Conservation (phyloP, 2,329 filamentous ascomycete genomes). For the Fusarium multiceps region DNA sequence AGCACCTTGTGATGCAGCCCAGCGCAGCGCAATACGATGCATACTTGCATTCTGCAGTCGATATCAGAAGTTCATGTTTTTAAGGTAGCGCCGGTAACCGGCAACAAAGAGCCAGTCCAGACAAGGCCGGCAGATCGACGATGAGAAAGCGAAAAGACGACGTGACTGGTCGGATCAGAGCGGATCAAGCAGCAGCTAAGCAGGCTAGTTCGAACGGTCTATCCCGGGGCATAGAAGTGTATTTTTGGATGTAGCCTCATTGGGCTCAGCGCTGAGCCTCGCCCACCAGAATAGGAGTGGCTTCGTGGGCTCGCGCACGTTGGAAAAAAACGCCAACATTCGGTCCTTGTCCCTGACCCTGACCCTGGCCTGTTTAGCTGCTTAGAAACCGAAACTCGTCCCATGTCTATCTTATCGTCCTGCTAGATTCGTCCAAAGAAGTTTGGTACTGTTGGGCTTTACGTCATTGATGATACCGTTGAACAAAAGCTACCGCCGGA, state of each 20-base stretch:
- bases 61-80: constrained; percentile 2
- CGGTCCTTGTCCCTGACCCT: constrained; percentile 31
- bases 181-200: constrained; percentile 28
- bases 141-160: constrained; percentile 25
- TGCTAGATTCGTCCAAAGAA: constrained; percentile 19
- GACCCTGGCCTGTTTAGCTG: constrained; percentile 15
- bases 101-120: constrained; percentile 7
- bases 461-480: constrained; percentile 39
- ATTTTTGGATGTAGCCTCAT: constrained; percentile 25
- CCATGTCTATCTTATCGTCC: constrained; percentile 33
- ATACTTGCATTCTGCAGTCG: not conserved
- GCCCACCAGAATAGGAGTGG: constrained; percentile 20
- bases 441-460: constrained; percentile 7
- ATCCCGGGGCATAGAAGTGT: constrained; percentile 25
- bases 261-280: constrained; percentile 30
- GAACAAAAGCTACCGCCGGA: constrained; percentile 32
- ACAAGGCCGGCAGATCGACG: constrained; percentile 38
- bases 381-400: constrained; percentile 31
- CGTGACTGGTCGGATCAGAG: constrained; percentile 18
- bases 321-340: constrained; percentile 24
- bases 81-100: constrained; percentile 16
- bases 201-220: constrained; percentile 36
- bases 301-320: constrained; percentile 28
- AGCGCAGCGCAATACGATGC: not conserved
- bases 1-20: not conserved